Conservation (phyloP, 768 basidiomycete species). For the Boletus coccyginus region DNA sequence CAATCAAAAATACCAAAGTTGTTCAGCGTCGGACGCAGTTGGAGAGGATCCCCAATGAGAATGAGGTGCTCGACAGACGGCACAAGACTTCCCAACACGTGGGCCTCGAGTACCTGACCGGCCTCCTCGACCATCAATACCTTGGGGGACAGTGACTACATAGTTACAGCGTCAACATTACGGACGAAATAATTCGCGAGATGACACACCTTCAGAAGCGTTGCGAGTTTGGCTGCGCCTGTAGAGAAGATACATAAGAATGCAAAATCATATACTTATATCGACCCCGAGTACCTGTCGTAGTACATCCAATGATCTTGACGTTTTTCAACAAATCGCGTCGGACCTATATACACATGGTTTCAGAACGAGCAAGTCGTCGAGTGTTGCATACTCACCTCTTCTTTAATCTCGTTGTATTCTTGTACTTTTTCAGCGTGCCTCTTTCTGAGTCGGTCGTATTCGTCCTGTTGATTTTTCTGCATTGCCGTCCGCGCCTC, state of each 20-base stretch:
- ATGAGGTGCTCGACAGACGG: constrained; percentile 70
- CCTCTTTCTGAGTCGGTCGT: constrained; percentile 37
- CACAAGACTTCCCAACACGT: constrained; percentile 63
- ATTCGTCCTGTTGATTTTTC: constrained; percentile 37
- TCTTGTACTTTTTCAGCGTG: constrained; percentile 39
- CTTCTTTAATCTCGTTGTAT: constrained; percentile 45
- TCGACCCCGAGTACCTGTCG: constrained; percentile 50
- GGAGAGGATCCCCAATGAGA: constrained; percentile 76
- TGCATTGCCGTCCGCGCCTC: constrained; percentile 36
- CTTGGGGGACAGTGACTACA: constrained; percentile 52
- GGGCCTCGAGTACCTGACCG: constrained; percentile 79
- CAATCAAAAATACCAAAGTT: constrained; percentile 48
- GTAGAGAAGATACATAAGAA: not conserved
- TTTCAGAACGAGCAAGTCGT: not conserved
- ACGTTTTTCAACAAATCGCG: constrained; percentile 50
- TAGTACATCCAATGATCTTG: constrained; percentile 75
- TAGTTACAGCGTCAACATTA: not conserved
- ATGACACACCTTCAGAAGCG: constrained; percentile 50
- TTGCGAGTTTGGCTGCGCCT: constrained; percentile 69
- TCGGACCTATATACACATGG: constrained; percentile 40
- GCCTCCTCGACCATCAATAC: constrained; percentile 32
- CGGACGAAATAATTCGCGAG: not conserved
- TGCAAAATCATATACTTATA: not conserved
- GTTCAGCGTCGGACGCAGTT: constrained; percentile 66
- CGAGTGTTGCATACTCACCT: constrained; percentile 39